Evolutionary conservation across 2,329 filamentous ascomycete species (phyloP).

Genomic region (Talaromyces sp.): DNA sequence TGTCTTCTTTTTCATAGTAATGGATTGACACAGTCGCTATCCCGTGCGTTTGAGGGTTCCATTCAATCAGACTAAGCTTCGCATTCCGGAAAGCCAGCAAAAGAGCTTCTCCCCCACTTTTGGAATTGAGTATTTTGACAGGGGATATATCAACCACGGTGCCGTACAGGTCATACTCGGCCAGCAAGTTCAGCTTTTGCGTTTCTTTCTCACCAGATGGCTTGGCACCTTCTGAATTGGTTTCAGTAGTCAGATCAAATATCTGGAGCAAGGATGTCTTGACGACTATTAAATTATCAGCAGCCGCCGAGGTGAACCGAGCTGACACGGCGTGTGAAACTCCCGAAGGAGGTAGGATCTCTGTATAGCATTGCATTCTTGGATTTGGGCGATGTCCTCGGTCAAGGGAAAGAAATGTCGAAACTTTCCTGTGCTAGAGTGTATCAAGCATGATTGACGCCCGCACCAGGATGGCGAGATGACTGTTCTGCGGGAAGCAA

Average conservation of each 20-base stretch:
- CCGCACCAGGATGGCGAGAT: not conserved
- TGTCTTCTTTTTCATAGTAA: conserved; percentile 94
- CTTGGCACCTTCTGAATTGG: conserved; percentile 53
- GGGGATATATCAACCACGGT: conserved; percentile 77
- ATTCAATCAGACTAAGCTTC: conserved; percentile 87
- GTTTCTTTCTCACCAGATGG: conserved; percentile 25
- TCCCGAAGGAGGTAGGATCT: conserved; percentile 88
- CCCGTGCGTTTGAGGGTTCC: conserved; percentile 74
- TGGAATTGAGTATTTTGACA: conserved; percentile 65
- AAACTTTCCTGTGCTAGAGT: not conserved
- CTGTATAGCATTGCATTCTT: conserved; percentile 92
- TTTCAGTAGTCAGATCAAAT: conserved; percentile 65
- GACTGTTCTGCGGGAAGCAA: not conserved
- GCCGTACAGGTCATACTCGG: conserved; percentile 77
- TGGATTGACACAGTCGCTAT: conserved; percentile 91
- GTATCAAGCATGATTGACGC: not conserved
- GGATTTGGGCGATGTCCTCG: not conserved
- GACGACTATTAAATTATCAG: conserved; percentile 82
- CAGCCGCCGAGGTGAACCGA: conserved; percentile 67
- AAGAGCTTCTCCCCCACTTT: conserved; percentile 76
- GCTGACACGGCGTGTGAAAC: conserved; percentile 81
- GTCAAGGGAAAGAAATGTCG: not conserved
- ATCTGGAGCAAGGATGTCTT: conserved; percentile 91
- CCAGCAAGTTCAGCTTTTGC: conserved; percentile 75
- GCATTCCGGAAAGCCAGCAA: conserved; percentile 83